Conservation (phyloP, 352 stramenopile genomes). For the Phytophthora colocasiae region DNA sequence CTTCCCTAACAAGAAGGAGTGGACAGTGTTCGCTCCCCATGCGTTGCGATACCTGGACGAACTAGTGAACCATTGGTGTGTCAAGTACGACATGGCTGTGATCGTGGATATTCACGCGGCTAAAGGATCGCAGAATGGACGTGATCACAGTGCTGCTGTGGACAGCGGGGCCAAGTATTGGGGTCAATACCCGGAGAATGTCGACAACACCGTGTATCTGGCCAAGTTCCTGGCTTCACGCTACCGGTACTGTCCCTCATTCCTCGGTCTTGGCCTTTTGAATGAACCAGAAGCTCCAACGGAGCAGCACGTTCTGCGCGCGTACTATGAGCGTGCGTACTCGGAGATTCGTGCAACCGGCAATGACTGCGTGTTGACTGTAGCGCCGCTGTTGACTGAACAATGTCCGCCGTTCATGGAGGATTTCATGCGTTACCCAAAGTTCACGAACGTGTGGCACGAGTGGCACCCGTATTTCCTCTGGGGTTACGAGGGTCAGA, state of each 20-base stretch:
- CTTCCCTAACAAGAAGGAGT: constrained; percentile 50
- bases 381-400: constrained; percentile 65
- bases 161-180: constrained; percentile 56
- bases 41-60: constrained; percentile 58
- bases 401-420: constrained; percentile 64
- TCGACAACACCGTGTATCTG: constrained; percentile 63
- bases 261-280: constrained; percentile 75
- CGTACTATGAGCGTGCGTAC: constrained; percentile 84
- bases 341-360: constrained; percentile 59
- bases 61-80: constrained; percentile 58
- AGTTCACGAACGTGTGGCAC: constrained; percentile 83
- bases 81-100: constrained; percentile 62
- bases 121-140: constrained; percentile 85
- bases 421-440: constrained; percentile 63
- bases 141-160: constrained; percentile 74
- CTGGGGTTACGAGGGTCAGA: constrained; percentile 81
- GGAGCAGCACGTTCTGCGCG: constrained; percentile 63
- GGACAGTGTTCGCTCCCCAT: constrained; percentile 52
- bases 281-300: constrained; percentile 75
- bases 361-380: constrained; percentile 81
- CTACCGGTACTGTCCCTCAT: constrained; percentile 77
- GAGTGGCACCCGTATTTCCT: constrained; percentile 91
- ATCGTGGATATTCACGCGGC: constrained; percentile 83
- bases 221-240: constrained; percentile 65
- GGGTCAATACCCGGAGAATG: constrained; percentile 69